These are phyloP conservation scores for Auricularia sp. DNA, from an alignment of 768 basidiomycete genomes.

Conservation along the genomic window DNA sequence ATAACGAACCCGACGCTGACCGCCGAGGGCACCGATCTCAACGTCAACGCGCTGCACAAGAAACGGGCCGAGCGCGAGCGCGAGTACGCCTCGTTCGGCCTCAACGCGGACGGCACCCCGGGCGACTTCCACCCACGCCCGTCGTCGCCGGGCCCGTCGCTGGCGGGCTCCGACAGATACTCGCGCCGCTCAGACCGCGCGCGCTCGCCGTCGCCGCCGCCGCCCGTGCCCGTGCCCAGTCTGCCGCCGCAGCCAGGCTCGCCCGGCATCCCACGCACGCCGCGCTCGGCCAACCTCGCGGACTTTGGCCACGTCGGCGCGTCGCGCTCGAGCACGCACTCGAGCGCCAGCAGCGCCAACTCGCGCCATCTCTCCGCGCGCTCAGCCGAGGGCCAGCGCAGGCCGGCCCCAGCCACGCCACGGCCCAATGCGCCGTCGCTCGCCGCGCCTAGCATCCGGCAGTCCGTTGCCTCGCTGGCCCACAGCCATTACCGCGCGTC, in stretches of 20 bases:
- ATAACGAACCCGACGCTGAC: constrained; percentile 77
- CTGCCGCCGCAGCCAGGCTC: not conserved
- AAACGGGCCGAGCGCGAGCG: constrained; percentile 46
- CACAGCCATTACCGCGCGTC: not conserved
- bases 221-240: not conserved
- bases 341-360: not conserved
- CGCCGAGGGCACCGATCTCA: constrained; percentile 59
- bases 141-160: constrained; percentile 4
- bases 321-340: not conserved
- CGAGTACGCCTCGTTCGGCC: constrained; percentile 30
- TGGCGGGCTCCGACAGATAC: not conserved
- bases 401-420: not conserved
- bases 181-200: not conserved
- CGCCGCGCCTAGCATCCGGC: not conserved
- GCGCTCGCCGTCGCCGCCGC: not conserved
- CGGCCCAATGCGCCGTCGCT: not conserved
- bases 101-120: constrained; percentile 25
- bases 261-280: not conserved
- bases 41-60: constrained; percentile 44
- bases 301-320: not conserved
- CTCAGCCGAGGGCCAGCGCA: not conserved
- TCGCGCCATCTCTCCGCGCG: not conserved
- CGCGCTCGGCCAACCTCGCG: not conserved
- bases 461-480: not conserved
- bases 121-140: constrained; percentile 6